These are phyloP conservation scores for Epichloe gansuensis DNA, from an alignment of 2,329 filamentous ascomycete species.

Conservation along the genomic window DNA sequence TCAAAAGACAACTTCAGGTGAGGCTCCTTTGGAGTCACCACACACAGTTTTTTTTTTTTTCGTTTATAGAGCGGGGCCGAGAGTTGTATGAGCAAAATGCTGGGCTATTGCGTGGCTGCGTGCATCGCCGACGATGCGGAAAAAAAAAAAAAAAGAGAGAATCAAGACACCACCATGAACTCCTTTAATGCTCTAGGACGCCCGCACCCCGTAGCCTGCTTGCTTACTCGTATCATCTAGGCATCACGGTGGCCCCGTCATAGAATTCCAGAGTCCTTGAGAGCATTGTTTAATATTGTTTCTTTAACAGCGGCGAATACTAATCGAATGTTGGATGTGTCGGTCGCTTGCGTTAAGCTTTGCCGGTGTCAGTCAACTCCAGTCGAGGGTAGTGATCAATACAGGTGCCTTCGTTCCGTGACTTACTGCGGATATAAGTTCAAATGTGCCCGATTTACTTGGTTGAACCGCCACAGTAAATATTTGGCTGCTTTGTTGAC, in stretches of 20 bases:
- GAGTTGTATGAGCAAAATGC: neutral
- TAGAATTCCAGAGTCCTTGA: constrained; percentile 95
- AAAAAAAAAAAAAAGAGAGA: neutral
- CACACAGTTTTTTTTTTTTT: neutral
- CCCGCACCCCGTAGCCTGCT: constrained; percentile 8
- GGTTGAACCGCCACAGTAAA: constrained; percentile 94
- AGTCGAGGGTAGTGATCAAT: neutral
- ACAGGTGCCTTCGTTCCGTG: neutral
- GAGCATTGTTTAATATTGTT: constrained; percentile 93
- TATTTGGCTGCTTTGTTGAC: constrained; percentile 98
- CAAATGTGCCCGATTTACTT: constrained; percentile 90
- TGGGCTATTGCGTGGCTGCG: neutral
- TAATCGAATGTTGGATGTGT: constrained; percentile 94
- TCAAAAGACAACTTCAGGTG: neutral
- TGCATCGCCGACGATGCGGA: neutral
- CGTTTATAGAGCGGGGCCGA: neutral
- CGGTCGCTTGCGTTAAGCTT: constrained; percentile 94
- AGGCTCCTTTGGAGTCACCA: neutral
- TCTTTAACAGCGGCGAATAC: constrained; percentile 98
- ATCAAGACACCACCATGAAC: constrained; percentile 6
- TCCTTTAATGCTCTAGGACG: constrained; percentile 11
- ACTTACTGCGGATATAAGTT: constrained; percentile 95
- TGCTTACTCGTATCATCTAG: constrained; percentile 9
- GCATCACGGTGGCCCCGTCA: constrained; percentile 28
- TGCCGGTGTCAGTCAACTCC: neutral